Conservation (phyloP, 345 rosid genomes). For the Eucalyptus marginata region DNA sequence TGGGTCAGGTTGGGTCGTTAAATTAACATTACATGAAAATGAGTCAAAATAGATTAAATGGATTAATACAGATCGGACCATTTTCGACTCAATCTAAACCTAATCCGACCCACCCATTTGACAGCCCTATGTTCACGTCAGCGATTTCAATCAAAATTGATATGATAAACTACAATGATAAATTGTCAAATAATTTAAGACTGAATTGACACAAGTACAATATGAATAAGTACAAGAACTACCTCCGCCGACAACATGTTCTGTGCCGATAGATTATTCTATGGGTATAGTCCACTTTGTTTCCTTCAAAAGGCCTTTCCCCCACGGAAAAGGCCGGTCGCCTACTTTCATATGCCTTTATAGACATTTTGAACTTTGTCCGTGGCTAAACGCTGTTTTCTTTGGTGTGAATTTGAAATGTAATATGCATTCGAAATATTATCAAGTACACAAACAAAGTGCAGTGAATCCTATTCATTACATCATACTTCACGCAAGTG, state of each 20-base stretch:
- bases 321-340: neutral
- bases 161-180: no score
- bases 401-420: neutral
- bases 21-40: no score
- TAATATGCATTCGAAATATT: neutral
- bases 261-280: no score
- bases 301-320: neutral
- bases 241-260: no score
- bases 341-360: neutral
- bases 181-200: no score
- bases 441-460: neutral
- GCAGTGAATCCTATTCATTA: neutral
- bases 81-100: no score
- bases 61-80: no score
- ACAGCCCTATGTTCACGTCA: fast-evolving
- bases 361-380: neutral
- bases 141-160: no score
- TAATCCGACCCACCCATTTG: fast-evolving
- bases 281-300: no score
- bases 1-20: no score
- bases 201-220: fast-evolving
- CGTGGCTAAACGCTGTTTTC: neutral
- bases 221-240: no score
- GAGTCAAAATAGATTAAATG: no score
- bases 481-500: neutral